Percentiles rank a stretch among this genome's conserved stretches.
phyloP scores from a whole-genome alignment of 2,329 filamentous ascomycete species.

The Byssothecium circinans region DNA sequence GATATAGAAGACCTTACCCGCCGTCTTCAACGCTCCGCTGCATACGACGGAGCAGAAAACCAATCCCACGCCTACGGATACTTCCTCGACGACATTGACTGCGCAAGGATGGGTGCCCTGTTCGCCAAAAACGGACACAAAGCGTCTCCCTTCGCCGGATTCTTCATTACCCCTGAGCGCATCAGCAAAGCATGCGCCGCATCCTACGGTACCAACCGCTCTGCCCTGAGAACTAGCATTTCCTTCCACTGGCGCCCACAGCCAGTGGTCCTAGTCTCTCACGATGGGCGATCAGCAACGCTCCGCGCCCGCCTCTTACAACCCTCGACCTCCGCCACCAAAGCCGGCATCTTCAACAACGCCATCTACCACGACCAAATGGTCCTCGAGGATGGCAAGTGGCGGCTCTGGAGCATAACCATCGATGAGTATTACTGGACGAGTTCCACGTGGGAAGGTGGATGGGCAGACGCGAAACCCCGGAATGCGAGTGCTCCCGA shows the following conservation, averaged over 20 bases:
- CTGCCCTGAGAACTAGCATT: slow-evolving; percentile 18
- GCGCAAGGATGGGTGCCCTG: slow-evolving; percentile 20
- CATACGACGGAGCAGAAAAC: slow-evolving; percentile 28
- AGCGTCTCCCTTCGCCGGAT: slow-evolving; percentile 27
- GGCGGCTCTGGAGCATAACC: slow-evolving; percentile 30
- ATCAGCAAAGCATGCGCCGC: slow-evolving; percentile 21
- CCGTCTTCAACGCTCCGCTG: slow-evolving; percentile 20
- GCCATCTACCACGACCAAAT: slow-evolving; percentile 34
- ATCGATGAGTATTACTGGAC: slow-evolving; percentile 35
- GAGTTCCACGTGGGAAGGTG: slow-evolving; percentile 24
- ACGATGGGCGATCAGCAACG: slow-evolving; percentile 28
- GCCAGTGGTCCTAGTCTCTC: slow-evolving; percentile 27
- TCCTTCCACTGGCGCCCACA: slow-evolving; percentile 33
- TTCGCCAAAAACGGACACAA: slow-evolving; percentile 26
- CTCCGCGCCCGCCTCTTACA: slow-evolving; percentile 23
- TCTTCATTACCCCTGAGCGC: slow-evolving; percentile 23
- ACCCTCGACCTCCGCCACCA: slow-evolving; percentile 23
- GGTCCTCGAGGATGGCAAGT: slow-evolving; percentile 25
- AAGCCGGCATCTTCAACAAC: slow-evolving; percentile 25
- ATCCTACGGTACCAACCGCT: slow-evolving; percentile 25
- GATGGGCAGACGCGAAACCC: slow-evolving; percentile 23
- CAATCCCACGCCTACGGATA: slow-evolving; percentile 26
- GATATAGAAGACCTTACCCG: slow-evolving; percentile 19
- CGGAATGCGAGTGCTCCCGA: slow-evolving; percentile 18
- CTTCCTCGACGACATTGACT: slow-evolving; percentile 25